phyloP scores from a whole-genome alignment of 306 rosid genomes.

The Corylus heterophylla region DNA sequence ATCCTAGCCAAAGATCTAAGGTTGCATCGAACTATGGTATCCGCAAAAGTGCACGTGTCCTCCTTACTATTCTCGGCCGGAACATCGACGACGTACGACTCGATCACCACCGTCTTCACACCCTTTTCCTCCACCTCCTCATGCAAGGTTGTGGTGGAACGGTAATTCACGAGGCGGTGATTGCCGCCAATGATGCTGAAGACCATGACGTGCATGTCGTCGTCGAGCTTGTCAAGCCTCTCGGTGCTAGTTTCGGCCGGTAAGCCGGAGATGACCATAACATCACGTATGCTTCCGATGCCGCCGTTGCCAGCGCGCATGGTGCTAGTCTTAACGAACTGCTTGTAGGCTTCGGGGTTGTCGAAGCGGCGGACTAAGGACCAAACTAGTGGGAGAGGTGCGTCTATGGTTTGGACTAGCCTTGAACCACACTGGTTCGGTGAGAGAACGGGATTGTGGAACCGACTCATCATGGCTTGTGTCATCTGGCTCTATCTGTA shows the following conservation, averaged over 20 bases:
- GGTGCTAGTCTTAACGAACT: conserved; percentile 49
- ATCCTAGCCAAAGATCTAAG: conserved; percentile 54
- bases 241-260: conserved; percentile 53
- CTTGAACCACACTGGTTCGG: conserved; percentile 57
- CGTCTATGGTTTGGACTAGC: conserved; percentile 49
- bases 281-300: conserved; percentile 56
- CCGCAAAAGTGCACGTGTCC: conserved; percentile 56
- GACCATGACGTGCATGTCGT: conserved; percentile 42
- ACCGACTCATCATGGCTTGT: conserved; percentile 24
- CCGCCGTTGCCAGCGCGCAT: conserved; percentile 46
- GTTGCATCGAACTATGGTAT: conserved; percentile 60
- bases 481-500: background rate
- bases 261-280: conserved; percentile 48
- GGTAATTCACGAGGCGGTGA: conserved; percentile 56
- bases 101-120: conserved; percentile 46
- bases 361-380: conserved; percentile 61
- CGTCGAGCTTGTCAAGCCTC: conserved; percentile 59
- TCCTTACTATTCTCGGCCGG: conserved; percentile 51
- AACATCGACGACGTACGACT: conserved; percentile 71
- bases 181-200: conserved; percentile 72
- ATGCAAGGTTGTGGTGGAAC: conserved; percentile 54
- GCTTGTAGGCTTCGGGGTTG: conserved; percentile 56
- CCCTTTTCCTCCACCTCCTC: conserved; percentile 30
- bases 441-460: conserved; percentile 35
- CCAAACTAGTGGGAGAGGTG: conserved; percentile 62